Percentiles rank a stretch among this genome's conserved stretches.
Evolutionary conservation across 768 basidiomycete species (phyloP).

Genomic region (Agrocybe chaxingu): DNA sequence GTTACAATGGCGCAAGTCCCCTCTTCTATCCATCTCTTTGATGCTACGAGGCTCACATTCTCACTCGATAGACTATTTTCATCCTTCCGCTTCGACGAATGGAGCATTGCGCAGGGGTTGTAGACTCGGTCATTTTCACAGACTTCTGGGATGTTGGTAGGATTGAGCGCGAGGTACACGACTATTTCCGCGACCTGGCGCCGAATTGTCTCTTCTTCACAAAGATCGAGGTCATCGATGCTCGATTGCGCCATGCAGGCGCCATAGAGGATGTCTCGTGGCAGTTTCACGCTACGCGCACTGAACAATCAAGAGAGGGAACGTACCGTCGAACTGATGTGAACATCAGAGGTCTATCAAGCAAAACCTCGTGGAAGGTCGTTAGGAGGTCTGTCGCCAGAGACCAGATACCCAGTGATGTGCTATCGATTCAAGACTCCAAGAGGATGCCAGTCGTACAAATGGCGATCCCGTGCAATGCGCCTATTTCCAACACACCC

Average conservation of each 20-base stretch:
- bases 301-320: not conserved
- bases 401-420: conserved; percentile 7
- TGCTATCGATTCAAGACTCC: conserved; percentile 1
- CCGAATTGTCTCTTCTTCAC: conserved; percentile 42
- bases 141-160: conserved; percentile 17
- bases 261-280: conserved; percentile 14
- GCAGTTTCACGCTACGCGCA: conserved; percentile 21
- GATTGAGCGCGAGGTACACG: conserved; percentile 24
- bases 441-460: conserved; percentile 27
- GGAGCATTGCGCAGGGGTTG: conserved; percentile 16
- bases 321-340: conserved; percentile 7
- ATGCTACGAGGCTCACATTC: not conserved
- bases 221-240: conserved; percentile 24
- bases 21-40: not conserved
- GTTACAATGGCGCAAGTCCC: conserved; percentile 39
- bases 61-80: conserved; percentile 23
- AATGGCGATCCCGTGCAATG: conserved; percentile 23
- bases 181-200: conserved; percentile 27
- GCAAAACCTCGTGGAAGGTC: conserved; percentile 11
- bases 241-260: conserved; percentile 18
- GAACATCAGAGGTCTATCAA: conserved; percentile 2
- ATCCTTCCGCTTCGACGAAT: conserved; percentile 38
- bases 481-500: not conserved
- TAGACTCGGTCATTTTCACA: conserved; percentile 18
- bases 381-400: conserved; percentile 10